A percentile compares a stretch with the other conserved stretches of the same genome.
Evolutionary conservation across 2,329 filamentous ascomycete genomes (phyloP).

Genomic region (Fusarium penzigii): DNA sequence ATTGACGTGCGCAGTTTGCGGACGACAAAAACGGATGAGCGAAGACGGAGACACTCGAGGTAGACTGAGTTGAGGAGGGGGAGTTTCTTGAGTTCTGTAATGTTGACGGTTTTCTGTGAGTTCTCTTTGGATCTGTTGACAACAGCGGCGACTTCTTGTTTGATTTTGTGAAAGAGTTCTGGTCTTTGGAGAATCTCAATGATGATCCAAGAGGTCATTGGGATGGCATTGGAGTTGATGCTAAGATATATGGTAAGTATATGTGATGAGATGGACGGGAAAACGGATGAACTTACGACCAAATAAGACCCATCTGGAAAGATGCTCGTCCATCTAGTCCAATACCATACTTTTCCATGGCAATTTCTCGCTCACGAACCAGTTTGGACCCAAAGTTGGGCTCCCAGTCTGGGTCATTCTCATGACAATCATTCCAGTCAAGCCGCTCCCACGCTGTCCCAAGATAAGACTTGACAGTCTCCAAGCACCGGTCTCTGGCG

Average conservation of each 20-base stretch:
- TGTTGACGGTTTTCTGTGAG: conserved; percentile 6
- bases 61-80: conserved; percentile 24
- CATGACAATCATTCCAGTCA: conserved; percentile 10
- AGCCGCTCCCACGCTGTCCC: conserved; percentile 13
- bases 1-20: conserved; percentile 24
- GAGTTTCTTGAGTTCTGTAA: conserved; percentile 15
- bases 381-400: conserved; percentile 24
- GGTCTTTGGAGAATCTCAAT: conserved; percentile 24
- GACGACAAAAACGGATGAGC: conserved; percentile 24
- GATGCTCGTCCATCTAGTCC: conserved; percentile 22
- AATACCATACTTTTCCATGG: conserved; percentile 25
- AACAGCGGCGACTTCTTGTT: conserved; percentile 12
- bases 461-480: conserved; percentile 17
- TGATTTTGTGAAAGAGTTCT: conserved; percentile 16
- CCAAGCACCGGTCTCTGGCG: conserved; percentile 20
- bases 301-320: conserved; percentile 27
- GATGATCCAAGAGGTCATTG: conserved; percentile 25
- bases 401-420: conserved; percentile 19
- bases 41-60: conserved; percentile 21
- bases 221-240: conserved; percentile 28
- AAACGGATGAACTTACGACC: conserved; percentile 11
- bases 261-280: background rate
- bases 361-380: conserved; percentile 23
- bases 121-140: background rate
- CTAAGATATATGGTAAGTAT: conserved; percentile 2